phyloP scores from a whole-genome alignment of 2,329 filamentous ascomycete species.

The Dactylonectria macrodidyma region DNA sequence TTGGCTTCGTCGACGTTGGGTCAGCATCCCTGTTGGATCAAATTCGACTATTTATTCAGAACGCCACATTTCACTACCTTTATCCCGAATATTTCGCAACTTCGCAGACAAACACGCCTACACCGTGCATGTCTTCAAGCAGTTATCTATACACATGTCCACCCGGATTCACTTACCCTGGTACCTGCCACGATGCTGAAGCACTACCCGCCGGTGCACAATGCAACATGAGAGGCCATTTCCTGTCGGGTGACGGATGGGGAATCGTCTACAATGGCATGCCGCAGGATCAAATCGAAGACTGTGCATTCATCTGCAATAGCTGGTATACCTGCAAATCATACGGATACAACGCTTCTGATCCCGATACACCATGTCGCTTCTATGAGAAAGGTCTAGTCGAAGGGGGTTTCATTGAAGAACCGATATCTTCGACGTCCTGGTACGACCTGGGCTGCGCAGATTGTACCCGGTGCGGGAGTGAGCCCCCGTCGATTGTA shows the following conservation, averaged over 20 bases:
- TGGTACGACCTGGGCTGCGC: slow-evolving; percentile 3
- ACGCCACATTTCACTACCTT: background rate
- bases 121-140: background rate
- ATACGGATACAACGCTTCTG: slow-evolving; percentile 1
- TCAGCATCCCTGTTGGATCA: background rate
- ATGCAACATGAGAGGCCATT: background rate
- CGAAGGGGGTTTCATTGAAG: background rate
- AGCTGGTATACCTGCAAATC: background rate
- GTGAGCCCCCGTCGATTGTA: background rate
- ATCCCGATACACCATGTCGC: slow-evolving; percentile 8
- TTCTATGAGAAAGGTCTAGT: slow-evolving; percentile 1
- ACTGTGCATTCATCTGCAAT: slow-evolving; percentile 4
- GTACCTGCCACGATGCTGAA: slow-evolving; percentile 2
- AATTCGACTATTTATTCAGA: background rate
- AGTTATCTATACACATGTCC: background rate
- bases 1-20: background rate
- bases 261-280: background rate
- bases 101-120: background rate
- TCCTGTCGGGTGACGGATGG: background rate
- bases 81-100: background rate
- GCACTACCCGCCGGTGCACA: background rate
- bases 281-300: background rate
- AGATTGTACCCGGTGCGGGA: background rate
- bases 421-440: background rate
- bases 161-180: background rate